These are phyloP conservation scores for Lanmaoa pseudosensibilis DNA, from an alignment of 768 basidiomycete species.

Conservation along the genomic window DNA sequence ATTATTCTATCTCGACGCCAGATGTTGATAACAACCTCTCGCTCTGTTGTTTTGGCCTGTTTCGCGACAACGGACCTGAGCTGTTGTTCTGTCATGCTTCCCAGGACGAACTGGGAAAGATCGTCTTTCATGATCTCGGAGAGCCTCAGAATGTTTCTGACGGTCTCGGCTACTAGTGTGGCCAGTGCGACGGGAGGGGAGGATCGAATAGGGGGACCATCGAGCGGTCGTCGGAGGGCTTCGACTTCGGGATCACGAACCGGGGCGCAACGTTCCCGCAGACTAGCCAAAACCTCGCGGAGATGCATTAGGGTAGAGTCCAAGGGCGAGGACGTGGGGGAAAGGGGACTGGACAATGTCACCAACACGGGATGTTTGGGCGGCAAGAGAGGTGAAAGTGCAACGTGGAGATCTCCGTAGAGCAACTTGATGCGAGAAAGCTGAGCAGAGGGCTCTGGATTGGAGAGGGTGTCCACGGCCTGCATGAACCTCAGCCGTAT, in stretches of 20 bases:
- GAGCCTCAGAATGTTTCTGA: slow-evolving; percentile 50
- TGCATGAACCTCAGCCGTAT: slow-evolving; percentile 33
- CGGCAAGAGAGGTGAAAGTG: slow-evolving; percentile 60
- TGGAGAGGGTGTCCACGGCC: slow-evolving; percentile 58
- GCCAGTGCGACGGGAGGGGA: slow-evolving; percentile 40
- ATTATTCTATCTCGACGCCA: slow-evolving; percentile 41
- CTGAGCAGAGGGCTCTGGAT: slow-evolving; percentile 57
- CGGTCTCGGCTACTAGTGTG: slow-evolving; percentile 45
- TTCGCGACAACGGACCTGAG: slow-evolving; percentile 47
- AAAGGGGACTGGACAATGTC: slow-evolving; percentile 55
- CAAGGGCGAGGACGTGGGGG: slow-evolving; percentile 69
- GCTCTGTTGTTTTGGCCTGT: slow-evolving; percentile 56
- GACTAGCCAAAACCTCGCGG: slow-evolving; percentile 49
- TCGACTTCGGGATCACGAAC: slow-evolving; percentile 58
- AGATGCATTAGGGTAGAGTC: slow-evolving; percentile 55
- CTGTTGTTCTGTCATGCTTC: slow-evolving; percentile 65
- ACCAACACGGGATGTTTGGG: slow-evolving; percentile 48
- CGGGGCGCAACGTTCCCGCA: slow-evolving; percentile 68
- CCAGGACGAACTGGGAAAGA: slow-evolving; percentile 62
- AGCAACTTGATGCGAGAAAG: slow-evolving; percentile 57
- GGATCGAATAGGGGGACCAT: slow-evolving; percentile 30
- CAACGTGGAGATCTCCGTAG: slow-evolving; percentile 52
- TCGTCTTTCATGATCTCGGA: slow-evolving; percentile 69
- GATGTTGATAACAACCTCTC: slow-evolving; percentile 50
- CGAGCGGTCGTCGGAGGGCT: slow-evolving; percentile 37